A percentile compares a stretch with the other conserved stretches of the same genome.
Evolutionary conservation across 805 yeast species (phyloP).

Genomic region (Candida ficus): DNA sequence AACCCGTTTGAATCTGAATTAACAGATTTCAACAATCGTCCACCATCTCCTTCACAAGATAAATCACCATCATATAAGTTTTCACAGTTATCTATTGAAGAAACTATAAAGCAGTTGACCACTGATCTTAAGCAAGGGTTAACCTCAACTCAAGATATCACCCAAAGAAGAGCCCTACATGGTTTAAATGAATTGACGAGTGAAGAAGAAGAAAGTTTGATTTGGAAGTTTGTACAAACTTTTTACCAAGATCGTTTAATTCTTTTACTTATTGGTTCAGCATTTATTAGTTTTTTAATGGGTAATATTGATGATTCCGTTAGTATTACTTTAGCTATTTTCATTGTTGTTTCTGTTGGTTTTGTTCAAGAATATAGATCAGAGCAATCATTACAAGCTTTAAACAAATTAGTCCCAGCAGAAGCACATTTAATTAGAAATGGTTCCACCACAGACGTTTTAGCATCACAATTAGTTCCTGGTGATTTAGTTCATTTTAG

Average conservation of each 20-base stretch:
- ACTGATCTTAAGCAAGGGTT: constrained; percentile 63
- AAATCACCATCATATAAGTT: constrained; percentile 59
- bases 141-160: constrained; percentile 61
- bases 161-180: constrained; percentile 63
- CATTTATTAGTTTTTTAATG: constrained; percentile 80
- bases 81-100: constrained; percentile 58
- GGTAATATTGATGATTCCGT: constrained; percentile 96
- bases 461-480: constrained; percentile 87
- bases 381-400: constrained; percentile 89
- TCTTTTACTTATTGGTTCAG: constrained; percentile 82
- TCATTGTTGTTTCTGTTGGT: constrained; percentile 94
- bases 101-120: constrained; percentile 54
- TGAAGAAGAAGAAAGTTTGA: constrained; percentile 71
- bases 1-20: constrained; percentile 31
- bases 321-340: constrained; percentile 86
- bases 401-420: constrained; percentile 93
- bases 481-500: constrained; percentile 89
- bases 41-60: constrained; percentile 29
- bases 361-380: constrained; percentile 96
- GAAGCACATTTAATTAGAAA: constrained; percentile 87
- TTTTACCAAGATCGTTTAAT: constrained; percentile 92
- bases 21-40: constrained; percentile 12
- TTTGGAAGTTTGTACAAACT: constrained; percentile 68
- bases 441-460: constrained; percentile 70
- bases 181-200: constrained; percentile 76